Conservation (phyloP, 768 basidiomycete genomes). For the Thelephora aurantiotincta region DNA sequence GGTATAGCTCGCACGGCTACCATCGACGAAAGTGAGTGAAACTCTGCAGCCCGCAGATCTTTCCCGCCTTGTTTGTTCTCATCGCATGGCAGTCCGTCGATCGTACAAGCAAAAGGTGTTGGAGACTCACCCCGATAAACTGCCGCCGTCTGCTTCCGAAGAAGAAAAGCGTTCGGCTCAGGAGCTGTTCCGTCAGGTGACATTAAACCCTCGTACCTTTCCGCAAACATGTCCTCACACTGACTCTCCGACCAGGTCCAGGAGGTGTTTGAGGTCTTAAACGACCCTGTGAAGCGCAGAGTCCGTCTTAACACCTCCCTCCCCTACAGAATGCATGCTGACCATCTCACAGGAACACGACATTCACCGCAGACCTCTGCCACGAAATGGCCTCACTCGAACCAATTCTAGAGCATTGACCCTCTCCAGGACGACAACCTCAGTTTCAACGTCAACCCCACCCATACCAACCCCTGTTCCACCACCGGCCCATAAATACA, state of each 20-base stretch:
- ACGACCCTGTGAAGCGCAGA: slow-evolving; percentile 39
- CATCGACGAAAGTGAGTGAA: slow-evolving; percentile 33
- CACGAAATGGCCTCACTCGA: not conserved
- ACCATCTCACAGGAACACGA: slow-evolving; percentile 7
- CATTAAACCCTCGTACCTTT: slow-evolving; percentile 4
- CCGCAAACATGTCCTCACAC: slow-evolving; percentile 6
- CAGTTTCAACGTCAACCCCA: too few species aligned
- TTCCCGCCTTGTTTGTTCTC: not conserved
- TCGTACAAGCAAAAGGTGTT: slow-evolving; percentile 55
- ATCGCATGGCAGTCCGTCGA: slow-evolving; percentile 33
- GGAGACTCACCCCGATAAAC: slow-evolving; percentile 64
- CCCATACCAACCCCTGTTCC: too few species aligned
- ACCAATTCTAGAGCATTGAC: too few species aligned
- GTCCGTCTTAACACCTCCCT: slow-evolving; percentile 19
- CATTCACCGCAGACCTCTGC: slow-evolving; percentile 6
- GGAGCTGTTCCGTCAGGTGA: slow-evolving; percentile 46
- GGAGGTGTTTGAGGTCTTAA: slow-evolving; percentile 46
- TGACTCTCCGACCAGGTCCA: slow-evolving; percentile 30
- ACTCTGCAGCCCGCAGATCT: too few species aligned
- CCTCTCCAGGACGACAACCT: too few species aligned
- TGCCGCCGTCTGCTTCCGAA: slow-evolving; percentile 36
- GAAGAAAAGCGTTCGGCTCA: slow-evolving; percentile 39
- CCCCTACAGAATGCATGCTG: not conserved
- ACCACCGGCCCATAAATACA: too few species aligned
- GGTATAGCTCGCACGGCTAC: slow-evolving; percentile 29